Evolutionary conservation across 768 basidiomycete genomes (phyloP).

Genomic region (Pleurotus ostreatus): DNA sequence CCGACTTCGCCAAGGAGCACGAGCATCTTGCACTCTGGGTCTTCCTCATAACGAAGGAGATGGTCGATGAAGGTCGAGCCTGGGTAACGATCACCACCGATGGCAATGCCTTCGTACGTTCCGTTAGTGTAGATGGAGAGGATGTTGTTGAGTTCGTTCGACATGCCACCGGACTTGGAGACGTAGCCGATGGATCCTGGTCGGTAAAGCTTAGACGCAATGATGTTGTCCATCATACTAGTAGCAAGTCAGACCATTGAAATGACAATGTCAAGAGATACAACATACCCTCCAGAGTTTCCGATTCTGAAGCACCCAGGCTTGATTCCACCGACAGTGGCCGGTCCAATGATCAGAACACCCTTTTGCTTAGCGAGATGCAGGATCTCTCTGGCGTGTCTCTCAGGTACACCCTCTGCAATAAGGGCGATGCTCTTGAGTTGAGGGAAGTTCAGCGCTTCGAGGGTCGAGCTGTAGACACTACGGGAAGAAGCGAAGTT

Average conservation of each 20-base stretch:
- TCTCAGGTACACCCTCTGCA: slow-evolving; percentile 98
- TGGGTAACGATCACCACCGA: slow-evolving; percentile 98
- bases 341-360: slow-evolving; percentile 91
- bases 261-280: background rate
- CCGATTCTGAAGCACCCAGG: slow-evolving; percentile 99
- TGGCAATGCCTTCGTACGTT: slow-evolving; percentile 99
- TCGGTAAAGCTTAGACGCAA: slow-evolving; percentile 97
- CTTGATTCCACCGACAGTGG: slow-evolving; percentile 99
- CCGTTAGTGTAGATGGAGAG: slow-evolving; percentile 95
- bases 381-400: slow-evolving; percentile 94
- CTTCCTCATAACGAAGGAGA: slow-evolving; percentile 93
- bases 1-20: slow-evolving; percentile 98
- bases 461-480: slow-evolving; percentile 92
- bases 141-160: slow-evolving; percentile 99
- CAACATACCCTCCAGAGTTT: slow-evolving; percentile 89
- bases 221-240: slow-evolving; percentile 99
- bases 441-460: slow-evolving; percentile 67
- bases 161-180: slow-evolving; percentile 99
- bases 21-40: slow-evolving; percentile 98
- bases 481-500: slow-evolving; percentile 96
- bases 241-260: background rate
- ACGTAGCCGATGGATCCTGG: slow-evolving; percentile 97
- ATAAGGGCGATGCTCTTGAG: slow-evolving; percentile 80
- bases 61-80: slow-evolving; percentile 99
- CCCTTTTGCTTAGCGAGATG: slow-evolving; percentile 81